Base-by-base conservation (phyloP, 768 basidiomycete species). In the Hericium erinaceus region DNA sequence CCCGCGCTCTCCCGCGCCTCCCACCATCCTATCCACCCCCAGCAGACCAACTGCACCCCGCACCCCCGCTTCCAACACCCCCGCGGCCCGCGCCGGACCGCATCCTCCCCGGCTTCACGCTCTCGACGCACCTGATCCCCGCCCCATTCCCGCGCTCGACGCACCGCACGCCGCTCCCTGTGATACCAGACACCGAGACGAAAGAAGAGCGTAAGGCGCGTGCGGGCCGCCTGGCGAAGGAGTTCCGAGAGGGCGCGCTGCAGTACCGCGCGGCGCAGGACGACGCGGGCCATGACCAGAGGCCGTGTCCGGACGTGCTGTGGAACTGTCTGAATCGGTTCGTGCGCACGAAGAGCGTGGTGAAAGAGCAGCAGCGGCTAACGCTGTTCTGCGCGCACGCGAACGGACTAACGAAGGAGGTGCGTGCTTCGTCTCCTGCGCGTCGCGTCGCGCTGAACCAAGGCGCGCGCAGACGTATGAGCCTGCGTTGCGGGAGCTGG, bases 341-440 rank as follows among this genome's bases (percentile, higher is more conserved):
- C 67, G 78, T 79, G 28, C 75, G 74, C 63, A 70, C 68, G 48
- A 72, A 66, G 8, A 49, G 68, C 16, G 59, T 62, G 10, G 54
- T 41, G 15, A 55, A 61, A 7, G 28, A 33, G 28, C 28, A 4
- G 28, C 28, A 4, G 28, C 4, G 8, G 28, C 54, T 89, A 10
- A 95, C 91, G 0, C 69, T 95, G 54, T 79, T 94, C 60, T 74
- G 89, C 50, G 80, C 82, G 3, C 93, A 95, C 67, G 91, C 90
- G 2, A 95, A 91, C 69, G 92, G 94, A 1, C 87, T 95, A 63
- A 82, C 81, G 50, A 95, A 94, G 68, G 92, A 95, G 82, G 89
- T 83, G 55, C 51, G 80, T 60, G 39, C 39, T 12, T 33, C 1
- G 26, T 20, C 46, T 28, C 4, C n/a, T 50, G 48, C 49, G 49